Evolutionary conservation across 2,329 filamentous ascomycete species (phyloP).

Genomic region (Alternaria conjuncta): DNA sequence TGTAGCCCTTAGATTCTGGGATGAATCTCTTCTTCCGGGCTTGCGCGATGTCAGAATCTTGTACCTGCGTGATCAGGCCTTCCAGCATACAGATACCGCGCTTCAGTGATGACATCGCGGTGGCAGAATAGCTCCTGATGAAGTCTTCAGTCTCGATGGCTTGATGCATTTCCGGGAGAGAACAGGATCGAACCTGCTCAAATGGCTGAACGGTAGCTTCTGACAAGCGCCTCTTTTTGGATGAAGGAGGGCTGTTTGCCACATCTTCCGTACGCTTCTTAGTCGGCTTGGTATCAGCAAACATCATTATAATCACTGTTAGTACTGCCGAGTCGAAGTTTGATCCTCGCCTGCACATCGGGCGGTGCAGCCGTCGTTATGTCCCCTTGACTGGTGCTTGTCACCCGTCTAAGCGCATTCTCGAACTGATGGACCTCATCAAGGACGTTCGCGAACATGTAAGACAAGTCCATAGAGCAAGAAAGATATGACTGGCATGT

Average conservation of each 20-base stretch:
- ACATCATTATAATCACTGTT: not conserved
- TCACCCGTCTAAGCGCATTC: not conserved
- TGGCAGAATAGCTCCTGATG: not conserved
- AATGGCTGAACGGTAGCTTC: not conserved
- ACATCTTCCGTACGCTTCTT: rapidly evolving
- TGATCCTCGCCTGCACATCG: not conserved
- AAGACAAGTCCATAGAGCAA: not conserved
- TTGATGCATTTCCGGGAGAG: not conserved
- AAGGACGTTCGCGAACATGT: not conserved
- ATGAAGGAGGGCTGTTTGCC: not conserved
- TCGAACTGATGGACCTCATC: not conserved
- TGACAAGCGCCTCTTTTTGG: not conserved
- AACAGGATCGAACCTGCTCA: rapidly evolving
- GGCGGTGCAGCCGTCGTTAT: not conserved
- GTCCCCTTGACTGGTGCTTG: not conserved
- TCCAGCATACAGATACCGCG: not conserved
- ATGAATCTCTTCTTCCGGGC: not conserved
- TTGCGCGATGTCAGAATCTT: not conserved
- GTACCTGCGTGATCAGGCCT: rapidly evolving
- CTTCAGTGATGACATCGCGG: not conserved
- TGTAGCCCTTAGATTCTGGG: not conserved
- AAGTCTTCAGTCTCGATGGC: not conserved
- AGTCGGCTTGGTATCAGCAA: rapidly evolving
- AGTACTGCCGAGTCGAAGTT: not conserved
- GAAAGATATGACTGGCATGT: not conserved